These are phyloP conservation scores for Orbilia quercus DNA, from an alignment of 2,329 filamentous ascomycete species.

Conservation along the genomic window DNA sequence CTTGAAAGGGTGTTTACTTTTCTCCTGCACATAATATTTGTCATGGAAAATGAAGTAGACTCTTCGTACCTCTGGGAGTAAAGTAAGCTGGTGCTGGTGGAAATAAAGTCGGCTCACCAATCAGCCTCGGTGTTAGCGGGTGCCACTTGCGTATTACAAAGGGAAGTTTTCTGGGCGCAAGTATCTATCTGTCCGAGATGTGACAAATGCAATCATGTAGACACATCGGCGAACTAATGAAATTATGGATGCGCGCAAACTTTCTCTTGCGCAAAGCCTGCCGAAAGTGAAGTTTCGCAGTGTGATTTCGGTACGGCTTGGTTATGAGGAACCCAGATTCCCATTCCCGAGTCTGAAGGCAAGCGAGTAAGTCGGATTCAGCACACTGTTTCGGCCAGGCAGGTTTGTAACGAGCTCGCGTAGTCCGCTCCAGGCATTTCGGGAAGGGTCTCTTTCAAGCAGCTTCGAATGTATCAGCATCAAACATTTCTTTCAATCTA, in stretches of 20 bases:
- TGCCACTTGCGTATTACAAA: background rate
- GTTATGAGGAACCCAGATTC: conserved; percentile 26
- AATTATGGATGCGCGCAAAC: background rate
- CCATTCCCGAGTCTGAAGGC: conserved; percentile 39
- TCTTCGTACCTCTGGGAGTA: background rate
- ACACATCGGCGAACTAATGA: conserved; percentile 5
- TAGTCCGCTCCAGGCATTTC: background rate
- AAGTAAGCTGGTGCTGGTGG: conserved; percentile 3
- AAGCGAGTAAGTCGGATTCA: conserved; percentile 50
- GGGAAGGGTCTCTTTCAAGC: conserved; percentile 32
- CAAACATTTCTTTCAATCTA: conserved; percentile 17
- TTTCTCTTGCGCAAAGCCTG: background rate
- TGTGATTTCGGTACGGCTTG: conserved; percentile 6
- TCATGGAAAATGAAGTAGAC: conserved; percentile 21
- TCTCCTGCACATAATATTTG: conserved; percentile 30
- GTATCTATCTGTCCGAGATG: background rate
- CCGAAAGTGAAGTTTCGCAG: conserved; percentile 28
- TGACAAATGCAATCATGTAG: conserved; percentile 8
- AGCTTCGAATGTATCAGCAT: conserved; percentile 43
- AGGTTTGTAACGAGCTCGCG: conserved; percentile 20
- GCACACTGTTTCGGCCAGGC: conserved; percentile 39
- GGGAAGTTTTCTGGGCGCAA: conserved; percentile 16
- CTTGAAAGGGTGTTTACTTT: conserved; percentile 1
- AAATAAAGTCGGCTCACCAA: conserved; percentile 10
- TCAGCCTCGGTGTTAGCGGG: conserved; percentile 25